Percentiles rank a stretch among this genome's conserved stretches.
phyloP scores from a whole-genome alignment of 257 asterid genomes.

The Solanum commersonii region DNA sequence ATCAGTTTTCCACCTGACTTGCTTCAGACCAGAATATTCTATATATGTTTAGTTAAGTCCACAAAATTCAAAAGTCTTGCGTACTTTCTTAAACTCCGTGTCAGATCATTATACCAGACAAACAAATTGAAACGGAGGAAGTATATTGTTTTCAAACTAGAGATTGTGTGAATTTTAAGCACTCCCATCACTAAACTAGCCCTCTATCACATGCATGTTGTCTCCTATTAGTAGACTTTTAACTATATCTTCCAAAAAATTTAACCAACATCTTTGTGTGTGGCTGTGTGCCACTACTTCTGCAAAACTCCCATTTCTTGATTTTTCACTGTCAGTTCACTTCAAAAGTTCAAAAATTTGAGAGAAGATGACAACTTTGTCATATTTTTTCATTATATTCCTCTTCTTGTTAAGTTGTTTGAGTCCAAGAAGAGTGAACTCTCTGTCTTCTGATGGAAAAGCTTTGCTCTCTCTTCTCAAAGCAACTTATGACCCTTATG shows the following conservation, averaged over 20 bases:
- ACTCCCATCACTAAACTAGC: background rate
- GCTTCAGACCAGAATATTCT: background rate
- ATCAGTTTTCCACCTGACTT: background rate
- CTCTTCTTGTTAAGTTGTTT: conserved; percentile 8
- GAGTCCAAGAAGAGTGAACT: conserved; percentile 3
- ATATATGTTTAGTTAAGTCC: background rate
- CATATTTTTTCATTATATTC: conserved; percentile 10
- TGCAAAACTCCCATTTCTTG: background rate
- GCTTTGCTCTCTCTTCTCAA: conserved; percentile 76
- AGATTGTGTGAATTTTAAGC: conserved; percentile 33
- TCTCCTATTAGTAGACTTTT: conserved; percentile 25
- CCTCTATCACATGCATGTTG: conserved; percentile 44
- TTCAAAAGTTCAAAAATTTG: conserved; percentile 8
- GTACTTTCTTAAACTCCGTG: background rate
- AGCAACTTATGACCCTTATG: conserved; percentile 34
- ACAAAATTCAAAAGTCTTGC: background rate
- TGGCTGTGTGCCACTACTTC: conserved; percentile 8
- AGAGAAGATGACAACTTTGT: conserved; percentile 14
- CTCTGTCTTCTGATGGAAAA: conserved; percentile 69
- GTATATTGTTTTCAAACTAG: background rate
- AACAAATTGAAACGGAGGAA: background rate
- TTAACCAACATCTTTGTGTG: conserved; percentile 9
- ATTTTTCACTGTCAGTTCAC: conserved; percentile 1
- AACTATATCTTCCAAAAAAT: conserved; percentile 1
- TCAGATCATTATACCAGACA: accelerated